Percentiles rank a stretch among this genome's conserved stretches.
phyloP scores from a whole-genome alignment of 2,329 filamentous ascomycete species.

The Diaporthe citriasiana region DNA sequence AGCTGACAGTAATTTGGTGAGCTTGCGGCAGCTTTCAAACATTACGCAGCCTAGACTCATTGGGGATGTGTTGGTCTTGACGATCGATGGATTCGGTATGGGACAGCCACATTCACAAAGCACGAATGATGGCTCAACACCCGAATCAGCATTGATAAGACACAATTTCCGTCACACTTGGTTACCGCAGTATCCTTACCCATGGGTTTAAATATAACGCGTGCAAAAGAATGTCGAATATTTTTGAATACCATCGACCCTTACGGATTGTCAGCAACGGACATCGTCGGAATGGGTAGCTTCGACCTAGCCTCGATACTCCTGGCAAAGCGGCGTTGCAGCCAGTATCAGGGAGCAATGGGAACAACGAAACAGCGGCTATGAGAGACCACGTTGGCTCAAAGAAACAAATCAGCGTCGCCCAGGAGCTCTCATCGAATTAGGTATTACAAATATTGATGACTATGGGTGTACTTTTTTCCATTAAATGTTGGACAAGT shows the following conservation, averaged over 20 bases:
- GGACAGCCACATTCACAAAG: constrained; percentile 44
- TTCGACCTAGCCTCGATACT: not conserved
- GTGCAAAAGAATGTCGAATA: not conserved
- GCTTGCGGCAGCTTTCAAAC: constrained; percentile 40
- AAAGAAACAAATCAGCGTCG: too few species aligned
- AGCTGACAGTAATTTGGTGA: constrained; percentile 21
- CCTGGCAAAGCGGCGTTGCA: not conserved
- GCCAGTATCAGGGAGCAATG: not conserved
- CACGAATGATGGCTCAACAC: constrained; percentile 4
- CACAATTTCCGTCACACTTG: constrained; percentile 43
- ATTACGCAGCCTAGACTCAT: constrained; percentile 43
- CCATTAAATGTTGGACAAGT: not conserved
- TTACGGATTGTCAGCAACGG: not conserved
- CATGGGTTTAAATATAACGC: not conserved
- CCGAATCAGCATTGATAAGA: constrained; percentile 31
- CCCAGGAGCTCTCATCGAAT: too few species aligned
- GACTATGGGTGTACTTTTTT: too few species aligned
- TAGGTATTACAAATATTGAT: too few species aligned
- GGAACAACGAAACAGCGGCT: not conserved
- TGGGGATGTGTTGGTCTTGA: constrained; percentile 45
- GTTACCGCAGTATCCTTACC: not conserved
- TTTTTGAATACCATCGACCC: not conserved
- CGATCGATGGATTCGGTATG: constrained; percentile 44
- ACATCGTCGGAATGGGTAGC: not conserved
- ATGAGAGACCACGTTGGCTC: too few species aligned